A percentile compares a stretch with the other conserved stretches of the same genome.
phyloP scores from a whole-genome alignment of 257 asterid species.

The Nicotiana attenuata region DNA sequence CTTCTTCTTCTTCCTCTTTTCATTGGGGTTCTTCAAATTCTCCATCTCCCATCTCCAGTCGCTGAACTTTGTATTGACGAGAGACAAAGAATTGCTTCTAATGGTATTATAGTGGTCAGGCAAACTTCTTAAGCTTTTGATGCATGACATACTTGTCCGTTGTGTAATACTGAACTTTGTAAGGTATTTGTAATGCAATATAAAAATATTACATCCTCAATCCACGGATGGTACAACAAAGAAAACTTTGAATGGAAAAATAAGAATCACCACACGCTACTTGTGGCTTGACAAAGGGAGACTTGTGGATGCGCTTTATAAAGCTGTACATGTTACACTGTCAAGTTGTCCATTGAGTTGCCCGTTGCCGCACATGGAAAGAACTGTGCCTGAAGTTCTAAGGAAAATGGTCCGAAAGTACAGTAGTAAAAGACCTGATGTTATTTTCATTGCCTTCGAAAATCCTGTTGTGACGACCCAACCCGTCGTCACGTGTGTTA shows the following conservation, averaged over 20 bases:
- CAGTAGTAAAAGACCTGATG: slow-evolving; percentile 92
- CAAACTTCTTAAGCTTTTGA: slow-evolving; percentile 13
- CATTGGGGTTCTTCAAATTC: too few relatives aligned
- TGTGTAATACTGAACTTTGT: slow-evolving; percentile 11
- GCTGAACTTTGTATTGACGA: slow-evolving; percentile 83
- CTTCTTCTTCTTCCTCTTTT: too few relatives aligned
- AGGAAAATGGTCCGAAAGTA: slow-evolving; percentile 89
- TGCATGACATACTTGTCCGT: slow-evolving; percentile 16
- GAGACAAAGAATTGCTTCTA: slow-evolving; percentile 80
- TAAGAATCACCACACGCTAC: slow-evolving; percentile 92
- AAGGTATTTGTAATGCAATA: slow-evolving; percentile 39
- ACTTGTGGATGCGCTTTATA: slow-evolving; percentile 90
- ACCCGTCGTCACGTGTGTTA: too few relatives aligned
- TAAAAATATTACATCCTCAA: slow-evolving; percentile 89
- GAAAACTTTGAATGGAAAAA: slow-evolving; percentile 74
- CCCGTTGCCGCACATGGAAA: slow-evolving; percentile 84
- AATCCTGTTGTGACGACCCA: too few relatives aligned
- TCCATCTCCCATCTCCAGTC: slow-evolving; percentile 25
- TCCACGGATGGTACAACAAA: slow-evolving; percentile 36
- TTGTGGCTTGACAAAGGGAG: slow-evolving; percentile 97
- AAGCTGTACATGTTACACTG: slow-evolving; percentile 89
- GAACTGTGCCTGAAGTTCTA: slow-evolving; percentile 85
- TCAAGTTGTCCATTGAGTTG: slow-evolving; percentile 81
- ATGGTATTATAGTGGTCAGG: slow-evolving; percentile 95
- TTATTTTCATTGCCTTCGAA: slow-evolving; percentile 78